Evolutionary conservation across 768 basidiomycete genomes (phyloP), one percentile per base, ranked within the genome.

Genomic region (Lentinula aciculospora): DNA sequence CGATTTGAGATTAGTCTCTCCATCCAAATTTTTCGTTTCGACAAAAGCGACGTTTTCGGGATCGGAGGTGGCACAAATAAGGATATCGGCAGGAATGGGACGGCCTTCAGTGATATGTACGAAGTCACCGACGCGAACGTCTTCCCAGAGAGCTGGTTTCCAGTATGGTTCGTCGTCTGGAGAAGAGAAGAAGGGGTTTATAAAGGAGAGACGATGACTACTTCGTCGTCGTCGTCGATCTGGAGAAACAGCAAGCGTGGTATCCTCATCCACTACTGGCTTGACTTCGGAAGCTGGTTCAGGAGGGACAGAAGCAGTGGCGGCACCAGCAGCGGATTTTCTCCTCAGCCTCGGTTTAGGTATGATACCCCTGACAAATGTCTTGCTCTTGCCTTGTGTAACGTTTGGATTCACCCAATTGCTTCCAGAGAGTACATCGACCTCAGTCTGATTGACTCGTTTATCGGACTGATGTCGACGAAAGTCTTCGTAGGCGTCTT

Each of bases 1-100:
- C 0, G 90, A 94, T 76, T 99, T 99, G 70, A 99, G 85, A 67
- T 96, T 99, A 25, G 96, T 99, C 76, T 99, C 96, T 39, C 96
- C 96, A 65, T 99, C 96, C 56, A 99, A 76, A 66, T 96, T 95
- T 79, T 96, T 97, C 40, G 94, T 96, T 79, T 97, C 94, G 53
- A 96, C 85, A 66, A 85, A 97, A 3, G 89, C 88, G 21, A 95
- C 84, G 25, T 59, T 59, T 31, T 53, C 51, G 13, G 44, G 55
- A 34, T 60, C 55, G 17, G 73, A 66, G 5, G 87, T 88, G 1
- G 87, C 76, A 68, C 86, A 88, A 57, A 89, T 82, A 61, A 87
- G 78, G 62, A 89, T 69, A 68, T 89, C 88, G 0, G 89, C 88
- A 6, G 88, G 88, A 48, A 90, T 78, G 15, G 78, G 72, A 61